Evolutionary conservation across 2,329 filamentous ascomycete genomes (phyloP).

Genomic region (Davidsoniella australis): DNA sequence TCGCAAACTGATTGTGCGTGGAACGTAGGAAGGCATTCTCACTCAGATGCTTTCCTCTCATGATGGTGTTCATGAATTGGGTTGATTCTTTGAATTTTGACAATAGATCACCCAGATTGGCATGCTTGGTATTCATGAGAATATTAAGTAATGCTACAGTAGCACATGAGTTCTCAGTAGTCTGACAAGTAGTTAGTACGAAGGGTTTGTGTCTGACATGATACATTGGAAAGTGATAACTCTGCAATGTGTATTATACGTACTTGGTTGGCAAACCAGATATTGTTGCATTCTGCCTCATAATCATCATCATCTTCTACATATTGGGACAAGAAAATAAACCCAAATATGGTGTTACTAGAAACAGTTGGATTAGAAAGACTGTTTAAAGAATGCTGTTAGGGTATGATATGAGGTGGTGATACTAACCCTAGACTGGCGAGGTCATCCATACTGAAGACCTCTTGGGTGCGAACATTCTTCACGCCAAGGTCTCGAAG

Average conservation of each 20-base stretch:
- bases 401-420: neutral
- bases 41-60: slow-evolving; percentile 60
- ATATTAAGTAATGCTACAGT: slow-evolving; percentile 90
- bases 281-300: slow-evolving; percentile 35
- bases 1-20: slow-evolving; percentile 76
- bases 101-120: slow-evolving; percentile 55
- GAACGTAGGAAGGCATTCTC: slow-evolving; percentile 59
- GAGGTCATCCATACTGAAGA: slow-evolving; percentile 54
- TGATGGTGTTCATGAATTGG: slow-evolving; percentile 45
- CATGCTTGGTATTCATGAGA: slow-evolving; percentile 58
- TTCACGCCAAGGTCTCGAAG: slow-evolving; percentile 61
- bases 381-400: neutral
- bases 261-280: slow-evolving; percentile 94
- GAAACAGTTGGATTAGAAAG: neutral
- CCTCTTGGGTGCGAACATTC: slow-evolving; percentile 57
- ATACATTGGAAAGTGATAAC: neutral
- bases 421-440: slow-evolving; percentile 44
- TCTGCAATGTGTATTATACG: no score
- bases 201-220: slow-evolving; percentile 9
- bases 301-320: slow-evolving; percentile 33
- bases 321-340: slow-evolving; percentile 79
- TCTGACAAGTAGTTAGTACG: slow-evolving; percentile 28
- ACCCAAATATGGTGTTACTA: slow-evolving; percentile 58
- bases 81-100: slow-evolving; percentile 59
- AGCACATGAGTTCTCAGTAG: slow-evolving; percentile 70